Conservation (phyloP, 257 asterid genomes). For the Avicennia marina region DNA sequence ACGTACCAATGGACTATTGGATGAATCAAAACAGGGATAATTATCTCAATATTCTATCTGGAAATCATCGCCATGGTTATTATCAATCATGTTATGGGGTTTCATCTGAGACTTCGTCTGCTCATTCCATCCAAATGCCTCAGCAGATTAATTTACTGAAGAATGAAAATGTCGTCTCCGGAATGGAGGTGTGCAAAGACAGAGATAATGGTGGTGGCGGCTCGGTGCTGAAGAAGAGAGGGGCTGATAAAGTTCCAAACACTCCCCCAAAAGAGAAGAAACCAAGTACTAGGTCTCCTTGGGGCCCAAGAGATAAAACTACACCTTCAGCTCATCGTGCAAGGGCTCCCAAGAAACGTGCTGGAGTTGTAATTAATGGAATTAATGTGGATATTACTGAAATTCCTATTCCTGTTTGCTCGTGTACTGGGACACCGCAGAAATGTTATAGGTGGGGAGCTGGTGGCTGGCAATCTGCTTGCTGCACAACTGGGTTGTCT, state of each 20-base stretch:
- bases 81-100: slow-evolving; percentile 44
- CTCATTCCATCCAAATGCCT: slow-evolving; percentile 47
- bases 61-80: slow-evolving; percentile 33
- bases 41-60: slow-evolving; percentile 35
- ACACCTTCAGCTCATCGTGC: slow-evolving; percentile 37
- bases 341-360: slow-evolving; percentile 72
- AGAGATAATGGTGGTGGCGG: slow-evolving; percentile 28
- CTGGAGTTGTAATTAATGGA: slow-evolving; percentile 72
- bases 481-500: slow-evolving; percentile 75
- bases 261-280: slow-evolving; percentile 57
- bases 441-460: slow-evolving; percentile 94
- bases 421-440: slow-evolving; percentile 80
- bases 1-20: slow-evolving; percentile 48
- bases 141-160: slow-evolving; percentile 37
- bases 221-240: slow-evolving; percentile 47
- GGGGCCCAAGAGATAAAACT: slow-evolving; percentile 37
- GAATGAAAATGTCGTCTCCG: slow-evolving; percentile 27
- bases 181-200: slow-evolving; percentile 36
- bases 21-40: slow-evolving; percentile 44
- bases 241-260: slow-evolving; percentile 31
- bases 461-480: slow-evolving; percentile 97
- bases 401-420: slow-evolving; percentile 71
- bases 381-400: slow-evolving; percentile 65
- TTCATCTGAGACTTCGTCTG: slow-evolving; percentile 48
- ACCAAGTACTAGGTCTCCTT: slow-evolving; percentile 47